Conservation (phyloP, 257 asterid species). For the Solanum medicagineum region DNA sequence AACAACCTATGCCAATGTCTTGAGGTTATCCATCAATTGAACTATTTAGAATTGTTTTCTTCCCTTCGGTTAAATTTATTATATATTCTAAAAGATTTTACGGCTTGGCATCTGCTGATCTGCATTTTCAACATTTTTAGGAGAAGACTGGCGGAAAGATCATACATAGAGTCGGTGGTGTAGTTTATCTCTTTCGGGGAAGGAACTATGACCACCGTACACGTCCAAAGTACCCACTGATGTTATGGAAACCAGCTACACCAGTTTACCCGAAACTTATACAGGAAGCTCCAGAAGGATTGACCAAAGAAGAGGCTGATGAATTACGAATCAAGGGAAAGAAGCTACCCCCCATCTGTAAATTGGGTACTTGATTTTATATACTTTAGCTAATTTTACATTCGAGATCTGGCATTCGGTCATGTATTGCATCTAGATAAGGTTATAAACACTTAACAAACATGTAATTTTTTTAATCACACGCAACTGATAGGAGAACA, state of each 20-base stretch:
- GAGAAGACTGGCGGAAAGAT: constrained; percentile 83
- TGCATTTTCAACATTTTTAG: constrained; percentile 19
- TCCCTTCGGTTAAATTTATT: not conserved
- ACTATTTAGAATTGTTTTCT: not conserved
- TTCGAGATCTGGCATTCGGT: not conserved
- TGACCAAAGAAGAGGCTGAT: constrained; percentile 81
- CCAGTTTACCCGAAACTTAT: constrained; percentile 97
- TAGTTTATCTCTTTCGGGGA: constrained; percentile 82
- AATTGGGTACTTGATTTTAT: constrained; percentile 46
- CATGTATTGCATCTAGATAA: not conserved
- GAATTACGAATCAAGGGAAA: constrained; percentile 63
- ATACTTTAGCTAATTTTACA: not conserved
- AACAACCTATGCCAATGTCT: constrained; percentile 72
- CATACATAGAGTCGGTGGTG: constrained; percentile 74
- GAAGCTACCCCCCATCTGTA: constrained; percentile 60
- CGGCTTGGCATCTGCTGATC: not conserved
- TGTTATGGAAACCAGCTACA: constrained; percentile 99
- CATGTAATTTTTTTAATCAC: not conserved
- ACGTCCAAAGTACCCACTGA: constrained; percentile 73
- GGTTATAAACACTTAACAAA: not conserved
- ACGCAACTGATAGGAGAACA: not conserved
- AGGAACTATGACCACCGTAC: constrained; percentile 66
- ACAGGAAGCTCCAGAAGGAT: constrained; percentile 93
- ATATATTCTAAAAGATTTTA: not conserved
- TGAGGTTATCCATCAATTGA: constrained; percentile 46